Percentiles rank a stretch among this genome's conserved stretches.
Evolutionary conservation across 2,329 filamentous ascomycete genomes (phyloP).

Genomic region (Penicillium capsulatum): DNA sequence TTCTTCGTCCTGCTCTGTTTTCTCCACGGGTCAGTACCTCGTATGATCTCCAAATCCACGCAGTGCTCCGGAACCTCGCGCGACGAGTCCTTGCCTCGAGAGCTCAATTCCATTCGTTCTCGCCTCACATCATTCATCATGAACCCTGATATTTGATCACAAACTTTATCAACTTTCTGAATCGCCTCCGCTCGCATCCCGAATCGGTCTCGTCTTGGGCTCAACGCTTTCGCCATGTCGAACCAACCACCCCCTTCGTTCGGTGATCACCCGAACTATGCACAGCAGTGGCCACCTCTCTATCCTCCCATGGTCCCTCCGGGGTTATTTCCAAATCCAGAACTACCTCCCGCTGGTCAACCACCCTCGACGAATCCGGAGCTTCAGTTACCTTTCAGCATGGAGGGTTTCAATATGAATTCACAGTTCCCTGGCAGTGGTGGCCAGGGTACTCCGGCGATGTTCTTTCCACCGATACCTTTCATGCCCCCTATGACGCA

Average conservation of each 20-base stretch:
- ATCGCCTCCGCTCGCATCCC: too few species aligned
- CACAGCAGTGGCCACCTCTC: conserved; percentile 37
- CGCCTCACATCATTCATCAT: conserved; percentile 9
- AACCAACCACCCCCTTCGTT: conserved; percentile 47
- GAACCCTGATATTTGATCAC: conserved; percentile 20
- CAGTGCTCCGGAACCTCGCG: background rate
- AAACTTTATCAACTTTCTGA: background rate
- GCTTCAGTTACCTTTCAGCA: conserved; percentile 21
- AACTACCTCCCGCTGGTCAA: conserved; percentile 22
- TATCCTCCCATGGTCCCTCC: conserved; percentile 27
- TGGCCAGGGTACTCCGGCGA: conserved; percentile 16
- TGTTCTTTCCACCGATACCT: conserved; percentile 29
- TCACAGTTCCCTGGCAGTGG: conserved; percentile 30
- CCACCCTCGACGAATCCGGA: conserved; percentile 15
- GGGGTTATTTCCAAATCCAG: conserved; percentile 24
- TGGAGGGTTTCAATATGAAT: conserved; percentile 26
- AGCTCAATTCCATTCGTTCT: background rate
- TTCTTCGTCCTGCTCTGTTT: too few species aligned
- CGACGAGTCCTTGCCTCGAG: conserved; percentile 4
- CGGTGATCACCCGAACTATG: conserved; percentile 35
- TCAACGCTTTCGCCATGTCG: conserved; percentile 1
- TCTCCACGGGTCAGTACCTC: too few species aligned
- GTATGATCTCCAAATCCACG: too few species aligned
- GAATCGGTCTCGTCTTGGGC: too few species aligned
- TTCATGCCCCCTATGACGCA: conserved; percentile 34